phyloP scores from a whole-genome alignment of 1,284 basidiomycete species.

The Boletus chippewaensis region DNA sequence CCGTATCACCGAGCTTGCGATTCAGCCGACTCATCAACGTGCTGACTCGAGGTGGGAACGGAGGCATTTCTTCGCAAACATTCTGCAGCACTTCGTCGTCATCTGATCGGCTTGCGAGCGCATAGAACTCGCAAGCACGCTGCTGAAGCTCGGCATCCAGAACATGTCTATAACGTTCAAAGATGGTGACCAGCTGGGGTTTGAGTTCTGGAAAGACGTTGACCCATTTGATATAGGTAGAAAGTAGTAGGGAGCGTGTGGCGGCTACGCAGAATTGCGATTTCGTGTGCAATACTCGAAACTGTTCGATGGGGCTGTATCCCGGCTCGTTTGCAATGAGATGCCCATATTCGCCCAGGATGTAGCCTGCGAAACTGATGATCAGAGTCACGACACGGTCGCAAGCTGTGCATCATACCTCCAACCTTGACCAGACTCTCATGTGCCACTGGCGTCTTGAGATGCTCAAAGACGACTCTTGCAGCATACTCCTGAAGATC shows the following conservation, averaged over 20 bases:
- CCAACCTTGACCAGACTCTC: constrained; percentile 98
- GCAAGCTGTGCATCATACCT: constrained; percentile 43
- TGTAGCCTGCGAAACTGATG: constrained; percentile 59
- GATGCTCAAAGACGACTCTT: constrained; percentile 86
- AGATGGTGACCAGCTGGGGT: constrained; percentile 86
- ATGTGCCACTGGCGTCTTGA: constrained; percentile 85
- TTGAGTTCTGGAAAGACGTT: constrained; percentile 99
- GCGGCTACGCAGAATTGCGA: constrained; percentile 92
- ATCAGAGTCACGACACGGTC: constrained; percentile 13
- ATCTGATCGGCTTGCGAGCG: constrained; percentile 73
- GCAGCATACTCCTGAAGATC: constrained; percentile 95
- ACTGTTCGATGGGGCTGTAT: constrained; percentile 92
- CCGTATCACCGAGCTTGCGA: constrained; percentile 82
- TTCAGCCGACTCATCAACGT: constrained; percentile 82
- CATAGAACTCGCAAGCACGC: constrained; percentile 94
- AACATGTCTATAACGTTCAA: constrained; percentile 96
- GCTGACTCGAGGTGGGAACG: constrained; percentile 93
- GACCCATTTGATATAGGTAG: constrained; percentile 99
- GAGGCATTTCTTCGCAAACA: constrained; percentile 98
- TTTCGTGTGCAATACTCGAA: constrained; percentile 90
- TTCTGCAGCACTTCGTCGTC: constrained; percentile 91
- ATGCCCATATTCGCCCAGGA: constrained; percentile 96
- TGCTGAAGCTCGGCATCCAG: constrained; percentile 98
- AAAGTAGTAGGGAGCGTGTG: constrained; percentile 88
- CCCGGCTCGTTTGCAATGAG: constrained; percentile 93